Evolutionary conservation across 1,139 yeast species (phyloP).

Genomic region (Lodderomyces beijingensis): DNA sequence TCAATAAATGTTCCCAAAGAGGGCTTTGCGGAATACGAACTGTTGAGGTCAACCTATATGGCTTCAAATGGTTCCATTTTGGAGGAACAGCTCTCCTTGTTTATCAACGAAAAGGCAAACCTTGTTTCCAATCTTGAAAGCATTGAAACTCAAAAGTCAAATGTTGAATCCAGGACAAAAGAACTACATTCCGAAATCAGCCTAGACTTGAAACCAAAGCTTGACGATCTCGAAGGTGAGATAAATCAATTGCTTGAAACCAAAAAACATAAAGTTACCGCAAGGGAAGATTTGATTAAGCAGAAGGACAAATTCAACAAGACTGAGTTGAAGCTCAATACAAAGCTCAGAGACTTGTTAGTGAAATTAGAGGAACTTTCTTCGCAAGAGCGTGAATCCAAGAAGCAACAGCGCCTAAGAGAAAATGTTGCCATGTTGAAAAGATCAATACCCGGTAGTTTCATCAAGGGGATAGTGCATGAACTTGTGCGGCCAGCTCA

Average conservation of each 20-base stretch:
- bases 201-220: constrained; percentile 28
- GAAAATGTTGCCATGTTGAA: constrained; percentile 69
- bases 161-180: constrained; percentile 36
- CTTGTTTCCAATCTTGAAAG: constrained; percentile 34
- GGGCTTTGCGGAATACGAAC: constrained; percentile 58
- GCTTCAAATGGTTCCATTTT: constrained; percentile 55
- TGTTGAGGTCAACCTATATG: constrained; percentile 54
- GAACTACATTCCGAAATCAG: constrained; percentile 29
- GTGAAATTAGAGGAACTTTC: constrained; percentile 64
- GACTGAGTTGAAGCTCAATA: constrained; percentile 53
- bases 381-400: constrained; percentile 73
- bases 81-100: constrained; percentile 45
- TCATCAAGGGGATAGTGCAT: constrained; percentile 74
- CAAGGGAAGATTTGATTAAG: constrained; percentile 38
- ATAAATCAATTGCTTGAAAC: constrained; percentile 30
- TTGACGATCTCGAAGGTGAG: constrained; percentile 30
- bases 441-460: constrained; percentile 61
- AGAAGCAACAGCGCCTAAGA: constrained; percentile 60
- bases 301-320: constrained; percentile 43
- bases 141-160: constrained; percentile 40
- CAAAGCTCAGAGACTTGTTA: constrained; percentile 61
- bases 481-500: constrained; percentile 81
- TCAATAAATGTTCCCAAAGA: constrained; percentile 37
- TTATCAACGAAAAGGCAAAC: constrained; percentile 44
- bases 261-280: constrained; percentile 39